A percentile compares a stretch with the other conserved stretches of the same genome.
These are phyloP conservation scores for Penicillium parvum DNA, from an alignment of 495 filamentous ascomycete genomes.

Conservation along the genomic window DNA sequence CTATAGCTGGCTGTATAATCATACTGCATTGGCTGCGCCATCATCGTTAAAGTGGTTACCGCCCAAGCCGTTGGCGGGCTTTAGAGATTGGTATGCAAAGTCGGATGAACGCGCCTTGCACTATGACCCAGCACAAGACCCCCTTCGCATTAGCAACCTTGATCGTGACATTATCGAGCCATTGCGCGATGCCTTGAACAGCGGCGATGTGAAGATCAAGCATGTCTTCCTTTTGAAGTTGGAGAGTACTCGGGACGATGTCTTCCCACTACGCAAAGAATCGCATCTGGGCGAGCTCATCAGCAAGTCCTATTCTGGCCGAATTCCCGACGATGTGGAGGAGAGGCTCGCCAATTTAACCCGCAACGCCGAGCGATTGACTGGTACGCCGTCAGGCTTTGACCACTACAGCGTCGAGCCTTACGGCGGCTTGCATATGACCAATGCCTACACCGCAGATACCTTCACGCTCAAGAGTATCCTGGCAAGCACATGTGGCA, in stretches of 20 bases:
- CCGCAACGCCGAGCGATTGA: conserved; percentile 30
- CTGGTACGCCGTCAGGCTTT: conserved; percentile 24
- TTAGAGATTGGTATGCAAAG: conserved; percentile 25
- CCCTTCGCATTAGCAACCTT: conserved; percentile 38
- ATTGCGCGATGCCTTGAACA: conserved; percentile 24
- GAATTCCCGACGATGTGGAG: conserved; percentile 25
- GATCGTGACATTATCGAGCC: conserved; percentile 29
- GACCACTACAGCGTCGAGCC: conserved; percentile 8
- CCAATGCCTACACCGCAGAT: conserved; percentile 30
- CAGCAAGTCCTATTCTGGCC: conserved; percentile 20
- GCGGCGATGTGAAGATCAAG: conserved; percentile 26
- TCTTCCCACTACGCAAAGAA: conserved; percentile 40
- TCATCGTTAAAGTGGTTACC: conserved; percentile 24
- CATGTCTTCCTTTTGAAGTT: conserved; percentile 40
- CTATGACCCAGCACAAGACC: conserved; percentile 36
- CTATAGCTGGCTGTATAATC: conserved; percentile 22
- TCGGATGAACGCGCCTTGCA: conserved; percentile 11
- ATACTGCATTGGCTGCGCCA: conserved; percentile 18
- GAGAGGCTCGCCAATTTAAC: conserved; percentile 30
- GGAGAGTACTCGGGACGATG: conserved; percentile 42
- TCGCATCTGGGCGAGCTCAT: conserved; percentile 21
- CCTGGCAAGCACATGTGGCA: conserved; percentile 35
- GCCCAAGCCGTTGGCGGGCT: conserved; percentile 14
- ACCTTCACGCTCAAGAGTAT: conserved; percentile 43
- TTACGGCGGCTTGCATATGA: conserved; percentile 34